Percentiles rank a stretch among this genome's conserved stretches.
These are phyloP conservation scores for Scleromitrula shiraiana DNA, from an alignment of 2,329 filamentous ascomycete genomes.

Conservation along the genomic window DNA sequence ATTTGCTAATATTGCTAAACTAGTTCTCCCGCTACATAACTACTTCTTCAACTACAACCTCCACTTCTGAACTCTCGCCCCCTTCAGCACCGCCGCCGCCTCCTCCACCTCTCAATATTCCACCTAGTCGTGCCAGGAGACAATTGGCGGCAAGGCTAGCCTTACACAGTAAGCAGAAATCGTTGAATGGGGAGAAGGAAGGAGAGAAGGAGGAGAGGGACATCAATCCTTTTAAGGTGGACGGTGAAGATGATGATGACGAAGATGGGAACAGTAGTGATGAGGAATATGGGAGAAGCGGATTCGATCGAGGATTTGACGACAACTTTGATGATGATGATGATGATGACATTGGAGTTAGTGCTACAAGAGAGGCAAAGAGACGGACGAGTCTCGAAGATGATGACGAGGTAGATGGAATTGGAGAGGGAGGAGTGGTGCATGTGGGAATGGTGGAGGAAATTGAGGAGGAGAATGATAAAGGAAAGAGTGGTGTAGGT, in stretches of 20 bases:
- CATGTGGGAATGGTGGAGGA: constrained; percentile 16
- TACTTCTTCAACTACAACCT: constrained; percentile 25
- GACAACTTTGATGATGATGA: constrained; percentile 2
- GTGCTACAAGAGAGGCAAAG: constrained; percentile 28
- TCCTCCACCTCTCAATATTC: constrained; percentile 75
- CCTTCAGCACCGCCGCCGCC: constrained; percentile 56
- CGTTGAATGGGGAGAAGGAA: constrained; percentile 16
- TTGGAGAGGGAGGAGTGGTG: constrained; percentile 16
- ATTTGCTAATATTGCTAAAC: constrained; percentile 17
- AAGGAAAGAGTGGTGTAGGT: neutral
- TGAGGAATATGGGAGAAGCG: constrained; percentile 14
- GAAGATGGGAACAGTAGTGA: constrained; percentile 22
- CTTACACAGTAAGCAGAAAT: constrained; percentile 57
- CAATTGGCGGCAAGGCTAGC: constrained; percentile 86
- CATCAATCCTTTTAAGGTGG: constrained; percentile 28
- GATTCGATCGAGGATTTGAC: constrained; percentile 2
- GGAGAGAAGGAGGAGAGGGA: constrained; percentile 18
- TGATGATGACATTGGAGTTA: constrained; percentile 12
- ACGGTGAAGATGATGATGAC: constrained; percentile 27
- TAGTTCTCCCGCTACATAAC: constrained; percentile 31
- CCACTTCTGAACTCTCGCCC: constrained; percentile 37
- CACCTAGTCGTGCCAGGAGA: constrained; percentile 76
- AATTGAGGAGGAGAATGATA: neutral
- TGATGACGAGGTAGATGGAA: constrained; percentile 26
- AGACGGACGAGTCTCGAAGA: constrained; percentile 30